Evolutionary conservation across 2,329 filamentous ascomycete genomes (phyloP).

Genomic region (Chrysoporthe austroafricana): DNA sequence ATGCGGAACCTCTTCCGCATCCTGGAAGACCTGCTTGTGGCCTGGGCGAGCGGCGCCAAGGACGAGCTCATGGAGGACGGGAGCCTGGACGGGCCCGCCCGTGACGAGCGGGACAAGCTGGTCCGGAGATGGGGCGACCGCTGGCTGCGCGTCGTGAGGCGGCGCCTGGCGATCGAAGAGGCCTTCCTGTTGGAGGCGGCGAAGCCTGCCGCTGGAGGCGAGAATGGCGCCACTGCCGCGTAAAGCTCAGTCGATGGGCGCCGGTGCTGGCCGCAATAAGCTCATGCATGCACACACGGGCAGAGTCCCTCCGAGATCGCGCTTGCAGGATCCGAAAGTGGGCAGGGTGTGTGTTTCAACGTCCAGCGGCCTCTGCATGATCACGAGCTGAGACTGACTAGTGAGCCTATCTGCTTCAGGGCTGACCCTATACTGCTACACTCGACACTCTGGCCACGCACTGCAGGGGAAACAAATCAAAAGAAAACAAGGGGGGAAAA

Average conservation of each 20-base stretch:
- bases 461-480: not conserved
- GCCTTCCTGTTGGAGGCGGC: constrained; percentile 54
- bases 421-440: not conserved
- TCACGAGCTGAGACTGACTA: not conserved
- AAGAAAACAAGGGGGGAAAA: not conserved
- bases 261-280: not conserved
- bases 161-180: constrained; percentile 86
- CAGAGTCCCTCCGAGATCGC: not conserved
- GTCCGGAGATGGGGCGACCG: constrained; percentile 80
- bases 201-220: constrained; percentile 31
- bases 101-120: constrained; percentile 65
- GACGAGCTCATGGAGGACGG: constrained; percentile 73
- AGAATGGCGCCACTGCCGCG: not conserved
- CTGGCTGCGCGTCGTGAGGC: constrained; percentile 84
- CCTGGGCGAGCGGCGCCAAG: constrained; percentile 73
- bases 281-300: not conserved
- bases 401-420: not conserved
- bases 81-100: constrained; percentile 39
- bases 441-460: not conserved
- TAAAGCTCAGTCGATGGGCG: not conserved
- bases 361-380: not conserved
- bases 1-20: constrained; percentile 81
- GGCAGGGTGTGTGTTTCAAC: not conserved
- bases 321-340: too few relatives aligned
- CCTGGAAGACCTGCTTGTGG: constrained; percentile 77